Conservation (phyloP, 345 rosid genomes). For the Corchorus olitorius region DNA sequence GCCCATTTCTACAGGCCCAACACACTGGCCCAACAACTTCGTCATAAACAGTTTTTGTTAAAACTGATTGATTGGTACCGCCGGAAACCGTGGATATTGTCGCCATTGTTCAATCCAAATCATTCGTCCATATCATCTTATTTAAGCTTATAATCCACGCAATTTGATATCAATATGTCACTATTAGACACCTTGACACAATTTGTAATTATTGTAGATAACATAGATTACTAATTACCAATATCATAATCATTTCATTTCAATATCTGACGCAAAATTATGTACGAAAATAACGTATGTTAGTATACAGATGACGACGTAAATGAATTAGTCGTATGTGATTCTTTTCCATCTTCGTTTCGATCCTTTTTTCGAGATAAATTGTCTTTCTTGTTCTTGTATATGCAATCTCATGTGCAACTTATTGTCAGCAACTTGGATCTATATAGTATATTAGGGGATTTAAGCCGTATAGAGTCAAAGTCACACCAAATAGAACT, state of each 20-base stretch:
- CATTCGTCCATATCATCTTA: not conserved
- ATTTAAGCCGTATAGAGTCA: not conserved
- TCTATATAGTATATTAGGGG: not conserved
- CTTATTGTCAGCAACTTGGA: not conserved
- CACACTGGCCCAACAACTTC: slow-evolving; percentile 22
- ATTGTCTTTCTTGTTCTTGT: not conserved
- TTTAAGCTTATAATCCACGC: not conserved
- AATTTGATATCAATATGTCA: not conserved
- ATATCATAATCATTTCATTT: not conserved
- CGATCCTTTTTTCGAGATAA: not conserved
- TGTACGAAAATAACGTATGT: not conserved
- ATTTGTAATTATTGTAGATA: not conserved
- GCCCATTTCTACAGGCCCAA: slow-evolving; percentile 25
- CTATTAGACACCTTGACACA: not conserved
- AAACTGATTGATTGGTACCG: not conserved
- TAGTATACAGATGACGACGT: not conserved
- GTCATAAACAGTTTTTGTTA: not conserved
- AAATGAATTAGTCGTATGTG: not conserved
- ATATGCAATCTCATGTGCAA: not conserved
- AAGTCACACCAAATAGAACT: not conserved
- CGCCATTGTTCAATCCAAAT: not conserved
- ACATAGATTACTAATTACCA: not conserved
- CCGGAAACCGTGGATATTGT: not conserved
- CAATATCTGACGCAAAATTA: not conserved
- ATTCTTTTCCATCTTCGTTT: not conserved